Percentiles rank a stretch among this genome's conserved stretches.
phyloP scores from a whole-genome alignment of 2,329 filamentous ascomycete species.

The Westerdykella sp. region DNA sequence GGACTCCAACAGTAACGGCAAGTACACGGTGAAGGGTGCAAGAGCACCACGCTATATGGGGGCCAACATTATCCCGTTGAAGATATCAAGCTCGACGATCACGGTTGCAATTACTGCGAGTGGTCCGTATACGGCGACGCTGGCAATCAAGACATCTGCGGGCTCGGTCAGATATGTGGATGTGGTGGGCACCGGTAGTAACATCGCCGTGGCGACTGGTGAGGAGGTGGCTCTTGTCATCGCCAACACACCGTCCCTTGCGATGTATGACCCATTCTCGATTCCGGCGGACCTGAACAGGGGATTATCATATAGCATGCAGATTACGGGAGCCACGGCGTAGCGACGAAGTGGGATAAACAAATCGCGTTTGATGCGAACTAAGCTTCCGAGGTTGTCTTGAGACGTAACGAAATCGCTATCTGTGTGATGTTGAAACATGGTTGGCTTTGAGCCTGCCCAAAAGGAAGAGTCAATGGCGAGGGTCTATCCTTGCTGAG shows the following conservation, averaged over 20 bases:
- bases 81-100: constrained; percentile 25
- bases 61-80: constrained; percentile 45
- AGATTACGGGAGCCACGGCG: constrained; percentile 16
- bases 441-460: too few relatives aligned
- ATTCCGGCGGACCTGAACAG: constrained; percentile 11
- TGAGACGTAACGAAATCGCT: too few relatives aligned
- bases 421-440: too few relatives aligned
- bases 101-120: constrained; percentile 35
- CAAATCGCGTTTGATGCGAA: background rate
- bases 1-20: constrained; percentile 30
- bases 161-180: constrained; percentile 37
- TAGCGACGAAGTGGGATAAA: background rate
- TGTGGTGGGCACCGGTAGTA: constrained; percentile 31
- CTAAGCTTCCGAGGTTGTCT: background rate
- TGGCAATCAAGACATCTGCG: constrained; percentile 35
- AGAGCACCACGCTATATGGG: constrained; percentile 47
- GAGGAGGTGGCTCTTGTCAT: constrained; percentile 45
- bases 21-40: constrained; percentile 41
- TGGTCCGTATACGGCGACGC: constrained; percentile 12
- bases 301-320: constrained; percentile 13
- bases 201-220: constrained; percentile 29
- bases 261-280: constrained; percentile 38
- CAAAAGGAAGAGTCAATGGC: too few relatives aligned
- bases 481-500: too few relatives aligned
- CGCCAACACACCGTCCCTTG: constrained; percentile 44